Conservation (phyloP, 2,329 filamentous ascomycete genomes). For the Neophaeococcomyces aloes region DNA sequence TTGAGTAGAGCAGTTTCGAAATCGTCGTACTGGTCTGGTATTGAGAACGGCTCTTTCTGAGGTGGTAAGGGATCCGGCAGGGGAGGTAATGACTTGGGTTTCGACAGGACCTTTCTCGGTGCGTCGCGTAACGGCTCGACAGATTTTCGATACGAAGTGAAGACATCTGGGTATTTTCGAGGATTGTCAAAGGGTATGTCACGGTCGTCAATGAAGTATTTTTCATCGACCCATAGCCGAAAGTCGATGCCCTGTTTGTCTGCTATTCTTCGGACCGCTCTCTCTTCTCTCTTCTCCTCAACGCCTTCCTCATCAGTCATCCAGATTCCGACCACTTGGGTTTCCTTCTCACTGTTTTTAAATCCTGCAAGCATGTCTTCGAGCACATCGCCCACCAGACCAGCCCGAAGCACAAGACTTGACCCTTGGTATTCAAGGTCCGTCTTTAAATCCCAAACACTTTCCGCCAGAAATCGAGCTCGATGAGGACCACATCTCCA, state of each 20-base stretch:
- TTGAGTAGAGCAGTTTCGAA: slow-evolving; percentile 46
- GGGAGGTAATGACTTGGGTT: slow-evolving; percentile 47
- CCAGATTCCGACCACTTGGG: slow-evolving; percentile 56
- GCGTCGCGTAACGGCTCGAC: slow-evolving; percentile 59
- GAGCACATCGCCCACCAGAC: slow-evolving; percentile 50
- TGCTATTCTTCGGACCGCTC: slow-evolving; percentile 44
- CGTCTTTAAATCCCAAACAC: slow-evolving; percentile 61
- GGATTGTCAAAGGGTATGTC: slow-evolving; percentile 52
- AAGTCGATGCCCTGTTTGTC: slow-evolving; percentile 47
- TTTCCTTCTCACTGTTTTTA: slow-evolving; percentile 27
- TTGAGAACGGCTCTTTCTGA: slow-evolving; percentile 52
- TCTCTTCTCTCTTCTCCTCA: slow-evolving; percentile 59
- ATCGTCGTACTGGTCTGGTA: slow-evolving; percentile 46
- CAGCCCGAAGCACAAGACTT: slow-evolving; percentile 54
- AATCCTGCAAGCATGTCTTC: slow-evolving; percentile 46
- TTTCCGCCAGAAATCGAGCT: slow-evolving; percentile 60
- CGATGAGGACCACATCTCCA: slow-evolving; percentile 66
- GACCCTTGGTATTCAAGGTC: slow-evolving; percentile 50
- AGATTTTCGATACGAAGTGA: slow-evolving; percentile 62
- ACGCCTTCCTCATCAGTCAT: slow-evolving; percentile 60
- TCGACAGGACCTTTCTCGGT: slow-evolving; percentile 48
- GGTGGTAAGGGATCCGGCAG: slow-evolving; percentile 47
- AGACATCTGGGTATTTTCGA: slow-evolving; percentile 59
- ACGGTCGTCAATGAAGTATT: slow-evolving; percentile 66
- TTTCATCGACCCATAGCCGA: slow-evolving; percentile 61